Evolutionary conservation across 2,329 filamentous ascomycete species (phyloP).

Genomic region (Aspergillus felis): DNA sequence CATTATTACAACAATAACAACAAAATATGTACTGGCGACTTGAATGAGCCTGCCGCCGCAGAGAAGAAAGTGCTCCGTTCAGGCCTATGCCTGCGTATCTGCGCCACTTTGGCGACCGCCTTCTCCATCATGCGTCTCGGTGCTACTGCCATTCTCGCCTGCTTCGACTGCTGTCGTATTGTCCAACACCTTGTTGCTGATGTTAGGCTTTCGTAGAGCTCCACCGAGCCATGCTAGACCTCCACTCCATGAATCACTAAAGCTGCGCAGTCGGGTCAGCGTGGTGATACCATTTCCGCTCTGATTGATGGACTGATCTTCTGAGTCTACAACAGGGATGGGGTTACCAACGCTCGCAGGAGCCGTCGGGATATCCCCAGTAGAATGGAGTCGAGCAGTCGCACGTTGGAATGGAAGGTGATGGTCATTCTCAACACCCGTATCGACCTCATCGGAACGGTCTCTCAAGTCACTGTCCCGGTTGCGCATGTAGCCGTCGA

Average conservation of each 20-base stretch:
- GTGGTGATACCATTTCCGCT: constrained; percentile 16
- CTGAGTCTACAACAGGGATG: constrained; percentile 19
- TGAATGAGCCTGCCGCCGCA: constrained; percentile 5
- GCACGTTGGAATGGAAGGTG: constrained; percentile 19
- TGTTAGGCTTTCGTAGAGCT: constrained; percentile 22
- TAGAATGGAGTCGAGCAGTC: constrained; percentile 25
- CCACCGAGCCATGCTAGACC: constrained; percentile 35
- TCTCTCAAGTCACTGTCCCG: constrained; percentile 15
- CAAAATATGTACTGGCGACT: constrained; percentile 7
- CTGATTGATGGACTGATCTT: constrained; percentile 7
- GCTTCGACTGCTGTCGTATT: neutral
- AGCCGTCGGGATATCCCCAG: constrained; percentile 17
- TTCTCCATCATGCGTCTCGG: constrained; percentile 1
- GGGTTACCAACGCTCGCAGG: constrained; percentile 18
- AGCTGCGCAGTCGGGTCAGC: constrained; percentile 28
- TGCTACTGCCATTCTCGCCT: neutral
- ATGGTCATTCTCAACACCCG: constrained; percentile 10
- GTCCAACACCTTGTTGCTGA: neutral
- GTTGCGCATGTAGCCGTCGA: constrained; percentile 16
- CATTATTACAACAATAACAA: neutral
- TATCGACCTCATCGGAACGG: constrained; percentile 17
- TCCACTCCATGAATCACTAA: constrained; percentile 37
- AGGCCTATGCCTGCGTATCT: constrained; percentile 5
- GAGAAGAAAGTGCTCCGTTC: neutral
- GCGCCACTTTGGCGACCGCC: neutral